Evolutionary conservation across 163 green algal species (phyloP).

Genomic region (Chloroidium sp.): DNA sequence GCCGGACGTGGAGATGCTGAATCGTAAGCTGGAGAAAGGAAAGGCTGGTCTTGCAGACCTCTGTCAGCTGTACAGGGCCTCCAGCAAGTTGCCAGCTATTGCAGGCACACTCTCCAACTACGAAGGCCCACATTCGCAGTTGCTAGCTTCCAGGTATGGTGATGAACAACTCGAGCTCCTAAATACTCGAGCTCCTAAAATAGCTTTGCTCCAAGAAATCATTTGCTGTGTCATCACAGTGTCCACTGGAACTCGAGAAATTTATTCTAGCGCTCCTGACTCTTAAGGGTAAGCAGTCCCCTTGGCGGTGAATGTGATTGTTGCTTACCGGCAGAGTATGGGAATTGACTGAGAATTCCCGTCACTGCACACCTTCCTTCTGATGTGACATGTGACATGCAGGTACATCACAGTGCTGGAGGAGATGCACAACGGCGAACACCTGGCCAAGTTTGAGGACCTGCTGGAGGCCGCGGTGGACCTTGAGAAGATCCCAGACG

Average conservation of each 20-base stretch:
- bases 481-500: slow-evolving; percentile 80
- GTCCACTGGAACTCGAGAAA: no score
- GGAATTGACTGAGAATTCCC: neutral
- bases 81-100: slow-evolving; percentile 61
- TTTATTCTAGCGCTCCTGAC: no score
- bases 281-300: no score
- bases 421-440: slow-evolving; percentile 55
- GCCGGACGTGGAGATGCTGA: slow-evolving; percentile 85
- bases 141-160: slow-evolving; percentile 19
- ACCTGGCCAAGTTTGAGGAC: slow-evolving; percentile 91
- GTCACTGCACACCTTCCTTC: neutral
- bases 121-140: slow-evolving; percentile 35
- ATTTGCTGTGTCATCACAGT: no score
- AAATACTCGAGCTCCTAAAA: no score
- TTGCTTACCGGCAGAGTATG: neutral
- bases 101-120: slow-evolving; percentile 49
- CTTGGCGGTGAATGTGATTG: neutral
- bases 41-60: slow-evolving; percentile 70
- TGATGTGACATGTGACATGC: neutral
- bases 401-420: slow-evolving; percentile 62
- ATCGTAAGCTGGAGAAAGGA: slow-evolving; percentile 72
- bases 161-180: no score
- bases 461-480: slow-evolving; percentile 92
- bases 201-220: no score
- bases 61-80: slow-evolving; percentile 81